phyloP scores from a whole-genome alignment of 148 eudicot genomes.

The Dianthus caryophyllus region DNA sequence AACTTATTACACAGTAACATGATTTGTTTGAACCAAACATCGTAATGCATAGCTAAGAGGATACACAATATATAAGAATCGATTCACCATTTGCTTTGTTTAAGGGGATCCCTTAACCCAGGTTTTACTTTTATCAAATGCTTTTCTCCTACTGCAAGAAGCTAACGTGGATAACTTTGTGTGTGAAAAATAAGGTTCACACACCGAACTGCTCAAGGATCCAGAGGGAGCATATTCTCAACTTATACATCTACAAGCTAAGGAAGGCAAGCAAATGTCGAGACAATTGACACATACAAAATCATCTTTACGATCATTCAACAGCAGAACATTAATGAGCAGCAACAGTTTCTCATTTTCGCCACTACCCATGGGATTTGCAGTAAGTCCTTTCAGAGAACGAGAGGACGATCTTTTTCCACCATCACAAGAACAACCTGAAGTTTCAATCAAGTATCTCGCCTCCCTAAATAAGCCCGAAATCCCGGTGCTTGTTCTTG shows the following conservation, averaged over 20 bases:
- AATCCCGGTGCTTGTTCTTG: slow-evolving; percentile 24
- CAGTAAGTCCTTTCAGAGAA: slow-evolving; percentile 20
- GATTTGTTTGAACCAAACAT: no score
- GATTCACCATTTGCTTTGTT: no score
- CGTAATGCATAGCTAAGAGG: no score
- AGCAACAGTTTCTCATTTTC: slow-evolving; percentile 41
- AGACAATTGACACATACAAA: slow-evolving; percentile 42
- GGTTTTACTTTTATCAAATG: no score
- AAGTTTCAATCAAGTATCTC: slow-evolving; percentile 24
- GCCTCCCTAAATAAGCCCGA: slow-evolving; percentile 34
- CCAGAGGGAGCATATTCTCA: slow-evolving; percentile 86
- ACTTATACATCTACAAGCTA: slow-evolving; percentile 46
- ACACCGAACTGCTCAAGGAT: slow-evolving; percentile 58
- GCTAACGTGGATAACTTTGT: neutral
- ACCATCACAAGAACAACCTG: slow-evolving; percentile 30
- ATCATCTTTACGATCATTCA: slow-evolving; percentile 46
- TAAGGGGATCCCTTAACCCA: no score
- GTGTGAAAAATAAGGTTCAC: slow-evolving; percentile 44
- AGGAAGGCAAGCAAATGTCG: slow-evolving; percentile 23
- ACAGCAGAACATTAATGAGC: slow-evolving; percentile 41
- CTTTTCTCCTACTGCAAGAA: neutral
- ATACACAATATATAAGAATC: no score
- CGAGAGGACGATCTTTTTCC: slow-evolving; percentile 13
- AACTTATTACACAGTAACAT: no score
- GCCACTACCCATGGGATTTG: slow-evolving; percentile 12